Evolutionary conservation across 2,329 filamentous ascomycete species (phyloP).

Genomic region (Decorospora gaudefroyi): DNA sequence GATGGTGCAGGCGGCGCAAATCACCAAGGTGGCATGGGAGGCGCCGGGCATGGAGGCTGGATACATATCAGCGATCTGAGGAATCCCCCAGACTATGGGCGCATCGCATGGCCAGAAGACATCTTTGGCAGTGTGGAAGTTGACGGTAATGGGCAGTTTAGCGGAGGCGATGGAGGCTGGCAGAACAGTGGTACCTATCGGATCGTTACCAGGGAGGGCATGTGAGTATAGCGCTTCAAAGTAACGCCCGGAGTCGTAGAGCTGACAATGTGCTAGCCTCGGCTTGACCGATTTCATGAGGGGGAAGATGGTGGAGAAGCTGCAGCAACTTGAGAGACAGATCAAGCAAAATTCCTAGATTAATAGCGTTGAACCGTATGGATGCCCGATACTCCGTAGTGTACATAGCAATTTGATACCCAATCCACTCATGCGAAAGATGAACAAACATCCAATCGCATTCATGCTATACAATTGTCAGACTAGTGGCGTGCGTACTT

Average conservation of each 20-base stretch:
- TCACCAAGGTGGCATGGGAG: conserved; percentile 62
- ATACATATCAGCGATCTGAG: conserved; percentile 66
- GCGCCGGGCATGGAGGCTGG: conserved; percentile 63
- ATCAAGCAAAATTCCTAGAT: conserved; percentile 22
- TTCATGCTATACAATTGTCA: no score
- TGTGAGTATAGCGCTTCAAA: conserved; percentile 51
- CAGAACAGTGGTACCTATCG: conserved; percentile 67
- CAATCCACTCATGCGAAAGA: no score
- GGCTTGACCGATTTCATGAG: conserved; percentile 32
- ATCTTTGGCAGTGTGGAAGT: conserved; percentile 69
- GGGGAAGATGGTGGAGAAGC: conserved; percentile 27
- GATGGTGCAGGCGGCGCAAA: conserved; percentile 61
- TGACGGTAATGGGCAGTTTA: conserved; percentile 61
- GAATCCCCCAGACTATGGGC: conserved; percentile 64
- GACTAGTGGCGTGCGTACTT: no score
- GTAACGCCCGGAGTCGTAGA: background rate
- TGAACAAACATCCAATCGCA: no score
- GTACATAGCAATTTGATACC: no score
- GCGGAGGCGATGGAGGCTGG: conserved; percentile 61
- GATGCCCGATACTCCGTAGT: no score
- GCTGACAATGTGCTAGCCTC: conserved; percentile 12
- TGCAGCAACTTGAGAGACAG: conserved; percentile 28
- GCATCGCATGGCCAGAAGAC: conserved; percentile 69
- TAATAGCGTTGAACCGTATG: no score
- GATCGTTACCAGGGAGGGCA: conserved; percentile 63